phyloP scores from a whole-genome alignment of 2,329 filamentous ascomycete species.

The Hypoxylon sp. region DNA sequence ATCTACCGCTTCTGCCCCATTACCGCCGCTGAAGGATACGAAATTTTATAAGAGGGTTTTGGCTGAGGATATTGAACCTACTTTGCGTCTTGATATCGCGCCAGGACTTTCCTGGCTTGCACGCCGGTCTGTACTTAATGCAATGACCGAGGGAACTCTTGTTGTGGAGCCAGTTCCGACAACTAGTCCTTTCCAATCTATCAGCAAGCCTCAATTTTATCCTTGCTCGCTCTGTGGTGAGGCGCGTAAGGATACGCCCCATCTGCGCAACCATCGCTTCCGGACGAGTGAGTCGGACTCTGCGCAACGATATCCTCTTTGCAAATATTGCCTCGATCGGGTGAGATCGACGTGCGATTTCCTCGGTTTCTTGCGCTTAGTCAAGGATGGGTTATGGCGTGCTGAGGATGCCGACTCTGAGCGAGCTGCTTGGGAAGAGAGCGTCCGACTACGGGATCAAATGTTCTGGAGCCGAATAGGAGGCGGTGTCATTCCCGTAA shows the following conservation, averaged over 20 bases:
- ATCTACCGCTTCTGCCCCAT: slow-evolving; percentile 58
- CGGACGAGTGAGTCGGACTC: slow-evolving; percentile 88
- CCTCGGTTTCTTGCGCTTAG: slow-evolving; percentile 88
- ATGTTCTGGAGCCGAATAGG: slow-evolving; percentile 98
- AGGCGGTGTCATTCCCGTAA: slow-evolving; percentile 85
- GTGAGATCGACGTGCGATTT: slow-evolving; percentile 93
- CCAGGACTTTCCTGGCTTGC: slow-evolving; percentile 95
- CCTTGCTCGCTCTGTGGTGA: slow-evolving; percentile 94
- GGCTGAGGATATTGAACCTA: slow-evolving; percentile 94
- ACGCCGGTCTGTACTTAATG: slow-evolving; percentile 84
- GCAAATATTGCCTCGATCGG: slow-evolving; percentile 86
- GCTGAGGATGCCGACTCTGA: slow-evolving; percentile 87
- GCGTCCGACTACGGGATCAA: slow-evolving; percentile 87
- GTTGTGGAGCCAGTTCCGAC: slow-evolving; percentile 90
- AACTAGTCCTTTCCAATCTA: slow-evolving; percentile 64
- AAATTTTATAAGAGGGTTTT: slow-evolving; percentile 94
- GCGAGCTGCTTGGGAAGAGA: slow-evolving; percentile 94
- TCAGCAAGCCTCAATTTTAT: slow-evolving; percentile 69
- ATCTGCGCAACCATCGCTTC: slow-evolving; percentile 88
- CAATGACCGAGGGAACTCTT: slow-evolving; percentile 86
- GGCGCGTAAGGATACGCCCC: slow-evolving; percentile 76
- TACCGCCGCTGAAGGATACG: slow-evolving; percentile 84
- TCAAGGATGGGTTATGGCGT: slow-evolving; percentile 93
- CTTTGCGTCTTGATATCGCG: slow-evolving; percentile 87
- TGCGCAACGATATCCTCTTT: slow-evolving; percentile 90